Evolutionary conservation across 352 stramenopile genomes (phyloP), one percentile per base, ranked within the genome.

Genomic region (Phytophthora agathidicida): DNA sequence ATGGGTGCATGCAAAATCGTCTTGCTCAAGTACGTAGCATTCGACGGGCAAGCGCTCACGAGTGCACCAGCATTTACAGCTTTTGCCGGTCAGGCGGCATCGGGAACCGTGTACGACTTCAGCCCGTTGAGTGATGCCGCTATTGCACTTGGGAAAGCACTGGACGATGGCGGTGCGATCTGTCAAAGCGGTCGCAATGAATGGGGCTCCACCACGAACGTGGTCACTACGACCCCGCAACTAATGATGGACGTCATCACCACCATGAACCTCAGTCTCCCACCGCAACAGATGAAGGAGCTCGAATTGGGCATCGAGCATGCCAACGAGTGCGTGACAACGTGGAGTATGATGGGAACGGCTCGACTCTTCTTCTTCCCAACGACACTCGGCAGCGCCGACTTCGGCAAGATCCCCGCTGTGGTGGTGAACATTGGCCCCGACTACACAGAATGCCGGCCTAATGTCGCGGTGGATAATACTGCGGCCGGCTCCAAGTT

Each of bases 121-220:
- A 63, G 17, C 3, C 19, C 43, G 14, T 13, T 55, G 11, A 62
- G 31, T 17, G 10, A 7, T 19, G 32, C 46, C 39, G 53, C 53
- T 5, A 22, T 62, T 10, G 45, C 33, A 23, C 33, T 64, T 7
- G 55, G 37, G 3, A 32, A 50, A 20, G 31, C 17, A 2, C 43
- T 68, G 8, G 60, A 64, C 27, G 9, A 7, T 6, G 47, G 64
- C 13, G 46, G 38, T 7, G 55, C 60, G 2, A 44, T 60, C 16
- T 68, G 60, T 27, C 55, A 64, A 32, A 64, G 60, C n/a, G 52
- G 60, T 14, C 48, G 37, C 1, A 60, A 60, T 14, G 59, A 68
- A 10, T 68, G 59, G 50, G 58, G 20, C 19, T 41, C 59, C 7
- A 59, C 50, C 0, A 22, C 44, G 16, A 61, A 43, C 9, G 38